phyloP scores from a whole-genome alignment of 2,329 filamentous ascomycete genomes.

The Epichloe uncinata region DNA sequence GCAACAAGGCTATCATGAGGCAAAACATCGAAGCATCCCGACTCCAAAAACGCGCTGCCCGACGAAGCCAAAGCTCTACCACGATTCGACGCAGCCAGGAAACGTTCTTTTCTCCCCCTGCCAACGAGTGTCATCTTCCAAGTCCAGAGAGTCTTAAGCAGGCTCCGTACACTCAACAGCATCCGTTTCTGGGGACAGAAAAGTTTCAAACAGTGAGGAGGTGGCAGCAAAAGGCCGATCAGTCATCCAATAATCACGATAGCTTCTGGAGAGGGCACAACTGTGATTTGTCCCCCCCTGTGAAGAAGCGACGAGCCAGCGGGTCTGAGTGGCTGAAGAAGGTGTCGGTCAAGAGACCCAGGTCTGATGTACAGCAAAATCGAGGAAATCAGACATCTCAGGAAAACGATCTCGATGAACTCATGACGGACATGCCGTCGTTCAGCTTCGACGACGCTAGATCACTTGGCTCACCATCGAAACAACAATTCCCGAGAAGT shows the following conservation, averaged over 20 bases:
- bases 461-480: constrained; percentile 5
- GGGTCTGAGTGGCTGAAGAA: constrained; percentile 21
- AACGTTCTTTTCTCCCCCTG: constrained; percentile 9
- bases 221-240: constrained; percentile 18
- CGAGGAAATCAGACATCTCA: background rate
- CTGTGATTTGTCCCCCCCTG: constrained; percentile 6
- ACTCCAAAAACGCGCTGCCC: background rate
- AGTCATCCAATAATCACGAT: constrained; percentile 4
- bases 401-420: constrained; percentile 9
- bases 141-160: constrained; percentile 28
- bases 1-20: background rate
- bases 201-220: constrained; percentile 18
- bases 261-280: constrained; percentile 11
- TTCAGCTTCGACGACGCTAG: constrained; percentile 3
- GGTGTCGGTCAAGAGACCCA: constrained; percentile 16
- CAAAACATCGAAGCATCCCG: background rate
- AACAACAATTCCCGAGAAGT: constrained; percentile 7
- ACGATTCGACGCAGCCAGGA: background rate
- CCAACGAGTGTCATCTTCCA: constrained; percentile 26
- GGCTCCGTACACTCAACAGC: constrained; percentile 13
- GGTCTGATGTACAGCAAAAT: constrained; percentile 6
- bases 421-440: constrained; percentile 1
- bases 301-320: constrained; percentile 14
- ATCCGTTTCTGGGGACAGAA: constrained; percentile 19
- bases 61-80: constrained; percentile 5